Conservation (phyloP, 805 yeast genomes). For the Yarrowia phangngaensis region DNA sequence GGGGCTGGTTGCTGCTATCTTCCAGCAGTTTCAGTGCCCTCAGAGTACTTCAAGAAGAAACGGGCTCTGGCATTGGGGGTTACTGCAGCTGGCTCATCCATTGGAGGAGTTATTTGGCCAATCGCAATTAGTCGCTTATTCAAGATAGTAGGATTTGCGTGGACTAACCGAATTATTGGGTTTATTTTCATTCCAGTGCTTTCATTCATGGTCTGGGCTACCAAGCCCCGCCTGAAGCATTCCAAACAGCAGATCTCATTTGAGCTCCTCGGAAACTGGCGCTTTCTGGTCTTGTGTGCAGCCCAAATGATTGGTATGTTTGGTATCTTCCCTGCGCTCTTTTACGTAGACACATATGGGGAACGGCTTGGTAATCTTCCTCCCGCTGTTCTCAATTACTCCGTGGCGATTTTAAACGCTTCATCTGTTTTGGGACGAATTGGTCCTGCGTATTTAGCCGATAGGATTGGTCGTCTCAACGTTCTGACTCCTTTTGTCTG, state of each 20-base stretch:
- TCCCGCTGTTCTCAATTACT: conserved; percentile 31
- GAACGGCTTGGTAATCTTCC: conserved; percentile 30
- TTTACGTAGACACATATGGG: conserved; percentile 37
- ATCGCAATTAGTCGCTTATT: conserved; percentile 39
- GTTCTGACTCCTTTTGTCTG: conserved; percentile 15
- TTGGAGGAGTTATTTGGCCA: conserved; percentile 46
- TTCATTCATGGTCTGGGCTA: conserved; percentile 19
- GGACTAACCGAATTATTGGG: conserved; percentile 52
- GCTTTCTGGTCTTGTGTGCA: conserved; percentile 30
- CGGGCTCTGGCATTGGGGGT: conserved; percentile 50
- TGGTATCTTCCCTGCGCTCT: conserved; percentile 37
- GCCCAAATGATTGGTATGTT: conserved; percentile 31
- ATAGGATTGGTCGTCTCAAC: conserved; percentile 18
- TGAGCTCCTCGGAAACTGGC: conserved; percentile 33
- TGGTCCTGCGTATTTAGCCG: conserved; percentile 7
- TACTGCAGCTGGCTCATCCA: conserved; percentile 47
- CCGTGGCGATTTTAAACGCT: conserved; percentile 38
- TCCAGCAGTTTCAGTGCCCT: conserved; percentile 46
- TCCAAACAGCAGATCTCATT: conserved; percentile 2
- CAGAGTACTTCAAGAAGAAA: conserved; percentile 49
- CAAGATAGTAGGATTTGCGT: conserved; percentile 48
- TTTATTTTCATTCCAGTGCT: conserved; percentile 39
- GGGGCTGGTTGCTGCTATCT: conserved; percentile 48
- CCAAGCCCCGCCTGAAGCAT: conserved; percentile 20
- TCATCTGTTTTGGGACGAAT: conserved; percentile 41